phyloP scores from a whole-genome alignment of 306 rosid genomes.

The Lablab purpureus region DNA sequence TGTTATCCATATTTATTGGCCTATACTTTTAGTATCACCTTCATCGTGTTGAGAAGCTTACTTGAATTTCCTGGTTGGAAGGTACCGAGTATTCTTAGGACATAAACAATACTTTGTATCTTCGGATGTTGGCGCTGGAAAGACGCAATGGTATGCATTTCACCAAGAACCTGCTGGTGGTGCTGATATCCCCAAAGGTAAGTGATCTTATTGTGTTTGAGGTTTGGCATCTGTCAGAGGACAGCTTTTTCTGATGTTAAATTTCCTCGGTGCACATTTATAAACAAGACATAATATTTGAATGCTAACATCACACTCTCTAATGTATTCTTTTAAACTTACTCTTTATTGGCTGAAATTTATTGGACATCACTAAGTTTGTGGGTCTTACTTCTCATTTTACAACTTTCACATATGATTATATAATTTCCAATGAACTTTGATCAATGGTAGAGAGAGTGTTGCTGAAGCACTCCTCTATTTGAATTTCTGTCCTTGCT shows the following conservation, averaged over 20 bases:
- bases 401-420: not conserved
- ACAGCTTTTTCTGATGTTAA: not conserved
- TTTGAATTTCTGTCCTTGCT: constrained; percentile 2
- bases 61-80: constrained; percentile 53
- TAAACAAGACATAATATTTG: constrained; percentile 9
- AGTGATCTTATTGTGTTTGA: constrained; percentile 34
- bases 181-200: constrained; percentile 71
- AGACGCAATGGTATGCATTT: constrained; percentile 99
- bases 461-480: no score
- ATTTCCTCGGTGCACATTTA: not conserved
- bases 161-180: constrained; percentile 88
- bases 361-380: not conserved
- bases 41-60: constrained; percentile 45
- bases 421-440: no score
- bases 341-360: not conserved
- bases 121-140: constrained; percentile 95
- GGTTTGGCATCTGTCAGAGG: constrained; percentile 33
- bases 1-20: constrained; percentile 13
- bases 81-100: constrained; percentile 99
- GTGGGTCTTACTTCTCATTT: not conserved
- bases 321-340: not conserved
- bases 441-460: no score
- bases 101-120: constrained; percentile 99
- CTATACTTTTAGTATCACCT: not conserved
- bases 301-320: not conserved